Evolutionary conservation across 768 basidiomycete genomes (phyloP), one percentile per base, ranked within the genome.

Genomic region (Rhizopogon sp.): DNA sequence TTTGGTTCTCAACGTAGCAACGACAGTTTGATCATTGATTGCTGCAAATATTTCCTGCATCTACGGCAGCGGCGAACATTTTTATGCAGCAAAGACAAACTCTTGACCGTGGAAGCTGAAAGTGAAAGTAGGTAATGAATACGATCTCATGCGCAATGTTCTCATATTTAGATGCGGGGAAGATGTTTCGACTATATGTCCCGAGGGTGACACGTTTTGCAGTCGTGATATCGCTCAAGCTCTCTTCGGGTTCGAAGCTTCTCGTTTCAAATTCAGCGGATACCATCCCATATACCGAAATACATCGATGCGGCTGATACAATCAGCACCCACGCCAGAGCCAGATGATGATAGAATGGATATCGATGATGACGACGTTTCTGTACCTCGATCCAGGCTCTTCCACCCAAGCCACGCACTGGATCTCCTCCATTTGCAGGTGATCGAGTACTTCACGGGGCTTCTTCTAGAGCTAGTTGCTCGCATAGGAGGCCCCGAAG

Each of bases 21-120:
- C 61, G 90, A 93, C 62, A 74, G 76, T 50, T 69, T 87, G 39
- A 90, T 93, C 61, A 69, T 87, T 51, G 91, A 92, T 65, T 93
- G 90, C 61, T 87, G 84, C 62, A 71, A 76, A 60, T 87, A 83
- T 66, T 89, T 85, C 58, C 52, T 56, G 45, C 66, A 62, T 52
- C 68, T 60, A 39, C 74, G 70, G 25, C 69, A 62, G 43, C 71
- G 74, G n/a, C 74, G 68, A 56, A 85, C 84, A n/a, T 71, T 79
- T 51, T 60, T 90, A 43, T 83, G 85, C 65, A 88, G 82, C 54
- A 80, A 76, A 45, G 90, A 93, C 68, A 84, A 79, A 45, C 86
- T 87, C 59, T 69, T 92, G 31, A 80, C 78, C 54, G 71, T 83
- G 49, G 75, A 83, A 58, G 74, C 74, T 35, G 75, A 79, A 61